Evolutionary conservation across 495 filamentous ascomycete species (phyloP), one percentile per base, ranked within the genome.

Genomic region (Aspergillus bertholletiae): DNA sequence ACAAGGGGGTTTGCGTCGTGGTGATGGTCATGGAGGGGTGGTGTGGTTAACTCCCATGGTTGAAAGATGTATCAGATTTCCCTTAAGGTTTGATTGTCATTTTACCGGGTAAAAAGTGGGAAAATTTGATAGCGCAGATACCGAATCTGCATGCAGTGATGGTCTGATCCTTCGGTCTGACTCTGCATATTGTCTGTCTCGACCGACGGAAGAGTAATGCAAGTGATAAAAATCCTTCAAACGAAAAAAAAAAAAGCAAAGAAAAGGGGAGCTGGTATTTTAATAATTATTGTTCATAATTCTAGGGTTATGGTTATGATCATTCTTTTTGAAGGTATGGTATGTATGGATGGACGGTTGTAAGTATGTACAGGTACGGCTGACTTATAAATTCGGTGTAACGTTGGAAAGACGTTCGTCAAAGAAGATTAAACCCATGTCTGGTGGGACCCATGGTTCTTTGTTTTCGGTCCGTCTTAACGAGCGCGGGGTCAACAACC

Each of bases 341-440:
- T n/a, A n/a, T n/a, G n/a, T n/a, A n/a, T n/a, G n/a, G n/a, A n/a
- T n/a, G n/a, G n/a, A n/a, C n/a, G n/a, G n/a, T n/a, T n/a, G n/a
- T n/a, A n/a, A n/a, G n/a, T n/a, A n/a, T n/a, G n/a, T n/a, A n/a
- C n/a, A n/a, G n/a, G n/a, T n/a, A n/a, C n/a, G n/a, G n/a, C n/a
- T n/a, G n/a, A n/a, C n/a, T n/a, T n/a, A 32, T 32, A 3, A 11
- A 5, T 8, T 13, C 37, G 15, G 27, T 30, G 27, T 32, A 7
- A 32, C 46, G 7, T 48, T 17, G n/a, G n/a, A 15, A 48, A 9
- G 11, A 49, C 15, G 30, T 26, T 22, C 28, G 28, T 22, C 15
- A 49, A 51, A 51, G 34, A 51, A 51, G 37, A 54, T 54, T 46
- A 54, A 47, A 54, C 41, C 41, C 51, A 46, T 54, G 51, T 54